Base-by-base conservation (phyloP, 2,329 filamentous ascomycete species). In the Nemania sp. region DNA sequence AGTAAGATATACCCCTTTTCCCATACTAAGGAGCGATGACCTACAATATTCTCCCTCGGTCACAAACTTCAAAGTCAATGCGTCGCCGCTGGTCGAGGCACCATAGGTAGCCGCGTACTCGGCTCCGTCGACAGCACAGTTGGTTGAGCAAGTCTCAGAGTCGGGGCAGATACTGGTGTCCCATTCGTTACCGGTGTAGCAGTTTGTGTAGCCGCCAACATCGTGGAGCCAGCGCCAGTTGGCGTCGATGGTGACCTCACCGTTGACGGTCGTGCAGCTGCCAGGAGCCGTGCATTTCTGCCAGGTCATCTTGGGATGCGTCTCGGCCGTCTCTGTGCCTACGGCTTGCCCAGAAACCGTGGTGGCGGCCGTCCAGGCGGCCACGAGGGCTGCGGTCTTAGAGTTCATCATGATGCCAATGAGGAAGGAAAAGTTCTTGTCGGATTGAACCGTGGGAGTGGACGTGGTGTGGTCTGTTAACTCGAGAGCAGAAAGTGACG, bases 151-250 rank as follows among this genome's bases (percentile, higher is more conserved):
- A 5, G 72, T 68, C 39, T 65, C 71, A 62, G 77, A 70, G 60
- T 76, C 69, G 1, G 74, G 66, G 69, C 77, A 80, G 54, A 70
- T 59, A 59, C 57, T 66, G 32, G 71, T 69, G 63, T 78, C 76
- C 65, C 67, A 68, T 54, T 67, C 65, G 65, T 81, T 80, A 48
- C 78, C 79, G 17, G 75, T 79, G 65, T 80, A 81, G 73, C 79
- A 81, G 71, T 82, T 82, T 61, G 74, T 79, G 66, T 71, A 76
- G 40, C 75, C 75, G 13, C 60, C 62, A 39, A 71, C 71, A 13
- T 70, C 68, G 70, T 82, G 79, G 50, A 81, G 70, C 81, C 80
- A 83, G 57, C 80, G 78, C 80, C 80, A 83, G 72, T 82, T 82
- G 62, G 79, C 67, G 61, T 83, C 81, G 64, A 83, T 71, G 40